Evolutionary conservation across 176 grass and related monocot genomes (phyloP).

Genomic region (Lolium perenne): DNA sequence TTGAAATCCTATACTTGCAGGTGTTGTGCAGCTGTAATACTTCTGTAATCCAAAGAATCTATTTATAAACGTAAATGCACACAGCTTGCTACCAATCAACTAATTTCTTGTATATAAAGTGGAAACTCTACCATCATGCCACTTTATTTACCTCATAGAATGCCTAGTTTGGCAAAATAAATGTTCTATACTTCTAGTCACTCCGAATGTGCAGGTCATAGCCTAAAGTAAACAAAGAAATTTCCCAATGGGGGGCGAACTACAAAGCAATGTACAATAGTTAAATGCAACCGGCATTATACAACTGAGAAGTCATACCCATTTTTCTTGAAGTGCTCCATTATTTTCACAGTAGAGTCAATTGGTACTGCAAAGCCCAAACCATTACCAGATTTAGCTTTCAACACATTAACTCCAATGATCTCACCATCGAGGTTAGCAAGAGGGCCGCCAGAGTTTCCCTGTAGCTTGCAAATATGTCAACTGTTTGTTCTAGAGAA

Average conservation of each 20-base stretch:
- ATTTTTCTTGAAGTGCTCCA: conserved; percentile 81
- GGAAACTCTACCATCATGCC: conserved; percentile 4
- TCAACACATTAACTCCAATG: conserved; percentile 84
- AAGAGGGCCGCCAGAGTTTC: conserved; percentile 86
- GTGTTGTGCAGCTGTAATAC: not conserved
- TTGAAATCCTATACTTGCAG: not conserved
- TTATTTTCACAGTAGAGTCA: conserved; percentile 72
- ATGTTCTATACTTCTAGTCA: conserved; percentile 12
- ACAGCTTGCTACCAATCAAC: conserved; percentile 8
- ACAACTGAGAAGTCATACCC: conserved; percentile 50
- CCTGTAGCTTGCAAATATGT: conserved; percentile 48
- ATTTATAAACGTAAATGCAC: not conserved
- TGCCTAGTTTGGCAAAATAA: not conserved
- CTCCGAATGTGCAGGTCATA: not conserved
- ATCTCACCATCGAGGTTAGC: conserved; percentile 91
- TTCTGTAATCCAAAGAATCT: conserved; percentile 11
- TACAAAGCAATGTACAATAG: conserved; percentile 13
- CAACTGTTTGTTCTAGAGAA: conserved; percentile 1
- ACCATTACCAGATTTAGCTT: conserved; percentile 62
- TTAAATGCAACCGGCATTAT: conserved; percentile 11
- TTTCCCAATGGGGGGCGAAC: not conserved
- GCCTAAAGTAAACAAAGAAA: not conserved
- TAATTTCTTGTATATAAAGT: conserved; percentile 2
- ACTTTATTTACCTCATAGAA: not conserved
- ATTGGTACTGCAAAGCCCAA: conserved; percentile 85